These are phyloP conservation scores for Byssoonygena ceratinophila DNA, from an alignment of 2,329 filamentous ascomycete genomes.

Conservation along the genomic window DNA sequence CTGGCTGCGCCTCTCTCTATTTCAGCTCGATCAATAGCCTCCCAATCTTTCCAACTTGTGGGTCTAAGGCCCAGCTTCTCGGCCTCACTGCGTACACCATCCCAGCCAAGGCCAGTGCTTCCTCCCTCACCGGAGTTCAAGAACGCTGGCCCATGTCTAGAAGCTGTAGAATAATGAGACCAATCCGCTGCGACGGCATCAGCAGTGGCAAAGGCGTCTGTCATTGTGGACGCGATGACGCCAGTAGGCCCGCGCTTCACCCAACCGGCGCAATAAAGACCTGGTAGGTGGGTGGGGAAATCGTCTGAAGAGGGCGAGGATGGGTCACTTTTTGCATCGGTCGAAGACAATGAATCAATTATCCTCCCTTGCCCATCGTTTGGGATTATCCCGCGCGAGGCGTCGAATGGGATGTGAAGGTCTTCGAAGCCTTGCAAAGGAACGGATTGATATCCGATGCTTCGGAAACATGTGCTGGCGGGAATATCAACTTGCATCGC, in stretches of 20 bases:
- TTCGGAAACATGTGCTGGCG: slow-evolving; percentile 70
- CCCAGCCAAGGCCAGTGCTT: slow-evolving; percentile 56
- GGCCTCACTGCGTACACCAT: slow-evolving; percentile 56
- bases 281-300: slow-evolving; percentile 43
- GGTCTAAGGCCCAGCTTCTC: slow-evolving; percentile 47
- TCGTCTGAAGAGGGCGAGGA: slow-evolving; percentile 14
- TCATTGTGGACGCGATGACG: slow-evolving; percentile 92
- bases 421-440: slow-evolving; percentile 63
- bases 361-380: slow-evolving; percentile 76
- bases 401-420: slow-evolving; percentile 68
- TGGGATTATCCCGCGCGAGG: slow-evolving; percentile 60
- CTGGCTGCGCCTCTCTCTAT: slow-evolving; percentile 50
- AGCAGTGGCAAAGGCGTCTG: slow-evolving; percentile 80
- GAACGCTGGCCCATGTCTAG: slow-evolving; percentile 31
- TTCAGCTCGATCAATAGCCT: slow-evolving; percentile 71
- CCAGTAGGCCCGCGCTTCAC: slow-evolving; percentile 90
- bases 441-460: slow-evolving; percentile 86
- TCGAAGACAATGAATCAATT: slow-evolving; percentile 24
- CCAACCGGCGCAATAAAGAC: slow-evolving; percentile 91
- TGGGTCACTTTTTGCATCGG: slow-evolving; percentile 7
- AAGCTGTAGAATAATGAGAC: slow-evolving; percentile 29
- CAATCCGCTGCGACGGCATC: slow-evolving; percentile 78
- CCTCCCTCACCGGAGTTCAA: slow-evolving; percentile 34
- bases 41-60: slow-evolving; percentile 79
- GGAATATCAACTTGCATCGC: slow-evolving; percentile 32